Base-by-base conservation (phyloP, 2,329 filamentous ascomycete species). In the Rhexocercosporidium sp. region DNA sequence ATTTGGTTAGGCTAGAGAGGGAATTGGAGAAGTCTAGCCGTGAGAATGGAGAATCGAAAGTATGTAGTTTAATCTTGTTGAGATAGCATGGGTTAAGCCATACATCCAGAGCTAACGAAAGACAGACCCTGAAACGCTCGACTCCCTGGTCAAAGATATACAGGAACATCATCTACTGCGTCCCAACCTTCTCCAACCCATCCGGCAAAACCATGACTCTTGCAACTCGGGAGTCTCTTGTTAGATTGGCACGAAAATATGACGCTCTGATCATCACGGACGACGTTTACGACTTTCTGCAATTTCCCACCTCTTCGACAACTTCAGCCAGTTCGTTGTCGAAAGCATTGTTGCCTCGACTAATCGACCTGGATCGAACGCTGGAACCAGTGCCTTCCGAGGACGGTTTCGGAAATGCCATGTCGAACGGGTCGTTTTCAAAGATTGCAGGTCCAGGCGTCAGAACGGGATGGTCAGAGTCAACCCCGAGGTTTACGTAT, bases 261-360 rank as follows among this genome's bases (percentile, higher is more conserved):
- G 90, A 98, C 77, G 93, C 92, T 7, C 84, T 98, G n/a, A 80
- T 97, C 64, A 84, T 97, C 31, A 88, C 88, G 59, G 95, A 98
- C 80, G 96, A 99, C 78, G 94, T 98, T 11, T 99, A 99, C 77
- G 95, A 98, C 78, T 91, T 95, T 71, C 83, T 98, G 5, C 92
- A 94, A 77, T 97, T 94, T 93, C 85, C 87, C 4, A 71, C 2
- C 74, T 80, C 47, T 56, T 80, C 53, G 44, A 53, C 61, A 2
- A 20, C 44, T 3, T 46, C 68, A 3, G 56, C 49, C 6, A 20
- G 60, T 14, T 67, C 68, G 29, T 27, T 73, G 2, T 65, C 53
- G 9, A 69, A 68, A 31, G 72, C 71, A 20, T n/a, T 75, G 25
- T 60, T 94, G 9, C 93, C 93, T 2, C 88, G 93, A 0, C 82